These are phyloP conservation scores for Sclerotinia borealis DNA, from an alignment of 2,329 filamentous ascomycete species.

Conservation along the genomic window DNA sequence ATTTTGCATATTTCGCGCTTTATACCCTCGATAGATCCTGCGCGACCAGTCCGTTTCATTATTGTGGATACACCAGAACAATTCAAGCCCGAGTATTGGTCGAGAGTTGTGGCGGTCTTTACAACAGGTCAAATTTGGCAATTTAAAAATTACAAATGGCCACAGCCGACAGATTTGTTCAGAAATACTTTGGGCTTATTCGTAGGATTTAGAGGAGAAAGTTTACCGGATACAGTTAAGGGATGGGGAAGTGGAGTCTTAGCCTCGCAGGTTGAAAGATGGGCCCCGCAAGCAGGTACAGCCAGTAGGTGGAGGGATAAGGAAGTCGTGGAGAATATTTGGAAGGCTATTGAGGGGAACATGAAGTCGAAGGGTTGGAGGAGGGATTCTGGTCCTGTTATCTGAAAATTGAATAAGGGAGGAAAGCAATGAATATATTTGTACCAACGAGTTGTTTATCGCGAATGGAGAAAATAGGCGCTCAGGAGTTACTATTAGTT, in stretches of 20 bases:
- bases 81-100: slow-evolving; percentile 98
- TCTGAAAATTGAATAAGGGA: neutral
- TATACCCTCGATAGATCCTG: slow-evolving; percentile 64
- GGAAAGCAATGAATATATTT: neutral
- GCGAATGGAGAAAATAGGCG: slow-evolving; percentile 5
- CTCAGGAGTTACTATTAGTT: slow-evolving; percentile 6
- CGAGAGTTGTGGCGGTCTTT: slow-evolving; percentile 89
- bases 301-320: slow-evolving; percentile 70
- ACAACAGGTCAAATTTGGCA: slow-evolving; percentile 98
- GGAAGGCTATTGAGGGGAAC: slow-evolving; percentile 79
- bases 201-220: slow-evolving; percentile 85
- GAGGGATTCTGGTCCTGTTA: slow-evolving; percentile 56
- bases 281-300: slow-evolving; percentile 48
- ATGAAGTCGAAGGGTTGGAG: slow-evolving; percentile 85
- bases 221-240: slow-evolving; percentile 68
- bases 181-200: slow-evolving; percentile 81
- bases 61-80: slow-evolving; percentile 88
- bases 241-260: slow-evolving; percentile 83
- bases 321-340: slow-evolving; percentile 88
- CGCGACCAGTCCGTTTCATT: slow-evolving; percentile 81
- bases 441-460: neutral
- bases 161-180: slow-evolving; percentile 81
- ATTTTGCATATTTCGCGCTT: slow-evolving; percentile 81
- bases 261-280: slow-evolving; percentile 77
- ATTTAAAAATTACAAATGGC: slow-evolving; percentile 98